A percentile compares a stretch with the other conserved stretches of the same genome.
These are phyloP conservation scores for Tolypocladium pustulatum DNA, from an alignment of 2,329 filamentous ascomycete genomes.

Conservation along the genomic window DNA sequence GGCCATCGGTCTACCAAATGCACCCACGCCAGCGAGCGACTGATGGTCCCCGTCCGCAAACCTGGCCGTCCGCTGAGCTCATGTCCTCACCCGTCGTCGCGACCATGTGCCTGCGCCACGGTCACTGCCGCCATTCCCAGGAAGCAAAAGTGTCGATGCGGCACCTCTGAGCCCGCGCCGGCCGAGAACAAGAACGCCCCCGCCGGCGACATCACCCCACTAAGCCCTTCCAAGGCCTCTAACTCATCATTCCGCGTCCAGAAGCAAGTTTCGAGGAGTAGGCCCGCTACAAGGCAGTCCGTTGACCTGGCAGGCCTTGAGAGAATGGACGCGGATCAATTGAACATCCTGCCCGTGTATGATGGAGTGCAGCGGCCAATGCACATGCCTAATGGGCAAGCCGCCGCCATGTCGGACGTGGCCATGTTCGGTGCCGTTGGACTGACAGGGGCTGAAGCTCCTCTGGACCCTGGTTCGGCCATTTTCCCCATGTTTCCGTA, in stretches of 20 bases:
- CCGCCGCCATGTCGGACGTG: constrained; percentile 10
- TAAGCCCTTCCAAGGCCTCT: constrained; percentile 19
- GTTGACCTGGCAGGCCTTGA: constrained; percentile 37
- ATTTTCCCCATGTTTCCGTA: constrained; percentile 23
- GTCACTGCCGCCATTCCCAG: constrained; percentile 55
- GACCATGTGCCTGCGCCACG: constrained; percentile 49
- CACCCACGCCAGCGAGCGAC: constrained; percentile 54
- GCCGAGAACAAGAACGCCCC: constrained; percentile 10
- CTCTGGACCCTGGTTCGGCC: constrained; percentile 12
- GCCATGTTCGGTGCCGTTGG: constrained; percentile 16
- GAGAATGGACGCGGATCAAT: constrained; percentile 41
- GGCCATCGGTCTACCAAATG: constrained; percentile 69
- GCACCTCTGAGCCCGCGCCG: constrained; percentile 18
- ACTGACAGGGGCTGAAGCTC: constrained; percentile 14
- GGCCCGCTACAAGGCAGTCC: constrained; percentile 32
- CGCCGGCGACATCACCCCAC: constrained; percentile 13
- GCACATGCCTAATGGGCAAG: constrained; percentile 9
- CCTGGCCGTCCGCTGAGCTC: constrained; percentile 60
- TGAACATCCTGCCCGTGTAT: constrained; percentile 34
- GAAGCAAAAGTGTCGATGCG: constrained; percentile 45
- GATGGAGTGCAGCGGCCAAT: constrained; percentile 15
- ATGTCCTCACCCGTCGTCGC: constrained; percentile 55
- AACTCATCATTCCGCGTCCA: constrained; percentile 31
- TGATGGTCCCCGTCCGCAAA: constrained; percentile 62
- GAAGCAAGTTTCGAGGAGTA: constrained; percentile 28